Conservation (phyloP, 1,139 yeast genomes). For the Nakaseomyces kungkrabaensis region DNA sequence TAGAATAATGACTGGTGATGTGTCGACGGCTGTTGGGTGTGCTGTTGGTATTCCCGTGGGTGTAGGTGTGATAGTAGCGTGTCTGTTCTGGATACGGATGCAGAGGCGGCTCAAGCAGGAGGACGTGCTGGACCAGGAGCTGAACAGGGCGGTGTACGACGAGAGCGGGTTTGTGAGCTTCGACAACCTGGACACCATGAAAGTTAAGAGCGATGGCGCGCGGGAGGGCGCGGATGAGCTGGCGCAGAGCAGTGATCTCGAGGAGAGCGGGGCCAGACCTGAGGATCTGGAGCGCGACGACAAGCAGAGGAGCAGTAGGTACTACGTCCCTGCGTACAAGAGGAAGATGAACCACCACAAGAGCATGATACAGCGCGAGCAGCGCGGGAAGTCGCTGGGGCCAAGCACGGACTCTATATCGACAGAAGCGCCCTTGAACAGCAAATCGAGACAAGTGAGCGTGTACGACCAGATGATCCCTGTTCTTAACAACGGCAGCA, state of each 20-base stretch:
- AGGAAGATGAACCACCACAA: conserved; percentile 26
- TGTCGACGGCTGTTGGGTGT: conserved; percentile 39
- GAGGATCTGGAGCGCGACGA: neutral
- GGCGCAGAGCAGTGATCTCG: conserved; percentile 9
- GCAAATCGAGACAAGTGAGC: conserved; percentile 12
- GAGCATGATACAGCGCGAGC: conserved; percentile 8
- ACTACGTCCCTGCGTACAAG: conserved; percentile 33
- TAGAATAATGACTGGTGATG: conserved; percentile 18
- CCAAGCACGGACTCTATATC: neutral
- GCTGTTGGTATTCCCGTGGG: conserved; percentile 41
- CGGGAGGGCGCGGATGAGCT: conserved; percentile 5
- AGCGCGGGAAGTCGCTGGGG: conserved; percentile 1
- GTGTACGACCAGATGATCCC: conserved; percentile 28
- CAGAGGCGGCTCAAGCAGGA: conserved; percentile 32
- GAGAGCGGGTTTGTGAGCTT: conserved; percentile 29
- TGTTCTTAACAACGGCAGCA: conserved; percentile 13
- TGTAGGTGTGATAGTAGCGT: conserved; percentile 30
- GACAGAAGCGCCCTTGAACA: conserved; percentile 6
- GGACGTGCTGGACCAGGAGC: conserved; percentile 26
- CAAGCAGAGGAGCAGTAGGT: conserved; percentile 10
- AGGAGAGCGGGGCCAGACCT: neutral
- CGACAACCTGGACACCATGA: conserved; percentile 24
- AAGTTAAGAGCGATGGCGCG: conserved; percentile 5
- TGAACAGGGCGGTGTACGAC: conserved; percentile 26
- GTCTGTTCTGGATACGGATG: conserved; percentile 31